Conservation (phyloP, 495 filamentous ascomycete genomes). For the Aspergillus carlsbadensis region DNA sequence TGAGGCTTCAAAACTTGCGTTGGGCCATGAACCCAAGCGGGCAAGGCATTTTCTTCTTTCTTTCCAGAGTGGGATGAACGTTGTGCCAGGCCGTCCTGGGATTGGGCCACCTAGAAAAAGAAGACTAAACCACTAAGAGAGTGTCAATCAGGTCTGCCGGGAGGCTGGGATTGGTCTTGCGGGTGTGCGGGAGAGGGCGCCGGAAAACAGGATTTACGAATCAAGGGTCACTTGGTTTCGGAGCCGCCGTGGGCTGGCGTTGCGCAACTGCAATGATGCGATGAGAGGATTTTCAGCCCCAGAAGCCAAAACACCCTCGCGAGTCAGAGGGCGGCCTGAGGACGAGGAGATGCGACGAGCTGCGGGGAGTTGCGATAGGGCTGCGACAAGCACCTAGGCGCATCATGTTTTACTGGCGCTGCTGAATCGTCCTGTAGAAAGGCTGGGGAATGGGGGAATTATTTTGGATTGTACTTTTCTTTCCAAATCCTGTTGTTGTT, state of each 20-base stretch:
- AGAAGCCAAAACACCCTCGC: constrained; percentile 5
- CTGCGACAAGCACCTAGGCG: background rate
- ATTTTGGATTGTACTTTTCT: constrained; percentile 81
- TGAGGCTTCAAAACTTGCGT: constrained; percentile 15
- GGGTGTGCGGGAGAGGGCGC: background rate
- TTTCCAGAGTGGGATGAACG: background rate
- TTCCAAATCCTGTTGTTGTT: constrained; percentile 83
- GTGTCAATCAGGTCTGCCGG: background rate
- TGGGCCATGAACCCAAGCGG: constrained; percentile 10
- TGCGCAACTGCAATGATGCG: background rate
- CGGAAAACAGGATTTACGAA: background rate
- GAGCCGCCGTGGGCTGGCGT: constrained; percentile 9
- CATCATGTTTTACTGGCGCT: background rate
- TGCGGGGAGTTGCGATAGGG: background rate
- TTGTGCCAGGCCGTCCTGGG: background rate
- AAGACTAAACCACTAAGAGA: background rate
- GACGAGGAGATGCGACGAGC: background rate
- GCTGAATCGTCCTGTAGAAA: constrained; percentile 4
- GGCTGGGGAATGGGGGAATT: constrained; percentile 19
- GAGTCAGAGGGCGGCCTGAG: background rate
- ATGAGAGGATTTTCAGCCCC: constrained; percentile 15
- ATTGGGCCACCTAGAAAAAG: background rate
- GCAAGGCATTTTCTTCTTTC: background rate
- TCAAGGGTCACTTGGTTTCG: constrained; percentile 7
- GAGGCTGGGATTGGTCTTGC: background rate